Conservation (phyloP, 2,329 filamentous ascomycete species). For the Polytolypa hystricis region DNA sequence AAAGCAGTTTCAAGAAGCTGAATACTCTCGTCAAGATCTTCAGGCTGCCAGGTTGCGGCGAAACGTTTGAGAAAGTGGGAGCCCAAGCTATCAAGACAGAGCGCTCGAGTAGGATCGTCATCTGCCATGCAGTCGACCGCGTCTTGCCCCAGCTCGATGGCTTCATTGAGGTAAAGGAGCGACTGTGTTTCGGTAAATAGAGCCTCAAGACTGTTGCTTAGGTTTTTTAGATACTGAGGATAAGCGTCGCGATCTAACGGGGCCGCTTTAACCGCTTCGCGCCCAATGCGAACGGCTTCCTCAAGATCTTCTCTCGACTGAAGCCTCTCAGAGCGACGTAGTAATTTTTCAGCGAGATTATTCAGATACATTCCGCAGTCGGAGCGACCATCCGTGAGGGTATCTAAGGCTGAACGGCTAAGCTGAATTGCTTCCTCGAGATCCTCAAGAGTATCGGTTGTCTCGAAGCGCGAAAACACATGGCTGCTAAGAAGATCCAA, state of each 20-base stretch:
- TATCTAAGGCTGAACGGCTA: too few relatives aligned
- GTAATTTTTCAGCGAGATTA: too few relatives aligned
- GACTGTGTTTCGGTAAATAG: background rate
- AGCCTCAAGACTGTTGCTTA: background rate
- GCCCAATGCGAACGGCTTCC: background rate
- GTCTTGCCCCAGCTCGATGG: background rate
- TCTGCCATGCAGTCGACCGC: background rate
- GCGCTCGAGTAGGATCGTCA: background rate
- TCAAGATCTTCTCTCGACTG: background rate
- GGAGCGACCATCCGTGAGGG: too few relatives aligned
- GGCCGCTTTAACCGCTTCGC: background rate
- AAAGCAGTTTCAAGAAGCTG: too few relatives aligned
- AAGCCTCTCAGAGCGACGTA: background rate
- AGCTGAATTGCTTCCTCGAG: too few relatives aligned
- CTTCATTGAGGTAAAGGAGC: background rate
- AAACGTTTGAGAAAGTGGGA: background rate
- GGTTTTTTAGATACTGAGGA: background rate
- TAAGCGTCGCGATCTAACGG: background rate
- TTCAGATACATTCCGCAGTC: too few relatives aligned
- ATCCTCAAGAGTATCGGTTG: too few relatives aligned
- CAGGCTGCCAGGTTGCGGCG: too few relatives aligned
- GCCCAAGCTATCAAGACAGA: background rate
- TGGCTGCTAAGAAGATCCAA: too few relatives aligned
- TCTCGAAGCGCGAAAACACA: too few relatives aligned
- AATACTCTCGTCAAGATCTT: too few relatives aligned